Evolutionary conservation across 257 asterid genomes (phyloP).

Genomic region (Cynanchum wilfordii): DNA sequence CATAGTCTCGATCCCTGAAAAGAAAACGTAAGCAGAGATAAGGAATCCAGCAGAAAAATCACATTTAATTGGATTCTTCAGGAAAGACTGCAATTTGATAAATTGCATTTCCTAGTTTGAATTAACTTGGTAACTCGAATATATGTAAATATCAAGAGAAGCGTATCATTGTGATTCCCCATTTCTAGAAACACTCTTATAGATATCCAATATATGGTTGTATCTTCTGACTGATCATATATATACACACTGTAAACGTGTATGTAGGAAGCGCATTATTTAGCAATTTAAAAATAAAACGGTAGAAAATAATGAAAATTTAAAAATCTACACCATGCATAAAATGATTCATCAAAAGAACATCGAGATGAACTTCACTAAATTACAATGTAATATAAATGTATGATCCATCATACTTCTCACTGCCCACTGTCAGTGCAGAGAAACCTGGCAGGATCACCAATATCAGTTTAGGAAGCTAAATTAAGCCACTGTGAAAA

Average conservation of each 20-base stretch:
- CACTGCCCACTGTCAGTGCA: constrained; percentile 99
- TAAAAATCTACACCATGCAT: background rate
- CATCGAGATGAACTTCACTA: background rate
- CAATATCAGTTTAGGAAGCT: constrained; percentile 64
- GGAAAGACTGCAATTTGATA: background rate
- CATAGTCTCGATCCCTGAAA: constrained; percentile 38
- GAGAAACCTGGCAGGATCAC: constrained; percentile 98
- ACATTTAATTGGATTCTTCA: background rate
- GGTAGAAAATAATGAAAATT: background rate
- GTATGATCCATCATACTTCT: constrained; percentile 96
- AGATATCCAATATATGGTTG: background rate
- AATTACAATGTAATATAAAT: constrained; percentile 18
- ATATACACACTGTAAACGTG: background rate
- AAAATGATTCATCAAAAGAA: background rate
- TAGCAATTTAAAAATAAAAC: background rate
- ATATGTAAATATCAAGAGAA: background rate
- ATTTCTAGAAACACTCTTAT: background rate
- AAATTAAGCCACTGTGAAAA: constrained; percentile 37
- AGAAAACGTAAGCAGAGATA: background rate
- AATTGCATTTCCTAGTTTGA: background rate
- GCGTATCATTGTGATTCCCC: background rate
- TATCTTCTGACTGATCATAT: background rate
- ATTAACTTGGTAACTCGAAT: background rate
- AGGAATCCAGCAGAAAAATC: background rate
- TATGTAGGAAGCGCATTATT: background rate